A percentile compares a stretch with the other conserved stretches of the same genome.
Conservation (phyloP, 176 grass and related monocot genomes). For the Alloteropsis semialata region DNA sequence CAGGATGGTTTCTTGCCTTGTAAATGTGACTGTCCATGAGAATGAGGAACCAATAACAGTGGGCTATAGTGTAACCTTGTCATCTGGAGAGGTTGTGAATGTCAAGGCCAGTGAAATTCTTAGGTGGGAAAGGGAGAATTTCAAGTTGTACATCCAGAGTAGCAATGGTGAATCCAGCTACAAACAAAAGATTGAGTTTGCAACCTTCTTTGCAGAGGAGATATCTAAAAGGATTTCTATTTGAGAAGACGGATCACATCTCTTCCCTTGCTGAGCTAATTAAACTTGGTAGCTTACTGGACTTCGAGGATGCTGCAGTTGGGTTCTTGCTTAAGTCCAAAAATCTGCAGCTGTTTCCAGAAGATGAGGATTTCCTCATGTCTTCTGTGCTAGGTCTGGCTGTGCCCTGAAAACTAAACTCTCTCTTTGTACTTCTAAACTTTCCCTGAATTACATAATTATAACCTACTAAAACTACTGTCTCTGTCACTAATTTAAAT, state of each 20-base stretch:
- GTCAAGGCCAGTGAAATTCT: constrained; percentile 36
- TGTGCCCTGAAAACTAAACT: constrained; percentile 38
- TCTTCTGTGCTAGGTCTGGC: constrained; percentile 32
- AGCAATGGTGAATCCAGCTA: background rate
- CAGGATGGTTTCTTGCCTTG: constrained; percentile 28
- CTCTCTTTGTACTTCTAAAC: background rate
- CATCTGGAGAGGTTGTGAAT: constrained; percentile 14
- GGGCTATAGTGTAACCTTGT: constrained; percentile 40
- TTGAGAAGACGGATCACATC: constrained; percentile 39
- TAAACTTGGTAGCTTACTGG: constrained; percentile 38
- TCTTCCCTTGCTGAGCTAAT: constrained; percentile 46
- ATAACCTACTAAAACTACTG: background rate
- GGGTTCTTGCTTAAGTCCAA: no score
- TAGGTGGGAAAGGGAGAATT: constrained; percentile 55
- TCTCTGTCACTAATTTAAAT: background rate
- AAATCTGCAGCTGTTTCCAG: no score
- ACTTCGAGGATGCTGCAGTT: constrained; percentile 30
- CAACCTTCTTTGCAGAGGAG: constrained; percentile 48
- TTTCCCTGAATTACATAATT: background rate
- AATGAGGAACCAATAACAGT: constrained; percentile 30
- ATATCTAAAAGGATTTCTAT: constrained; percentile 60
- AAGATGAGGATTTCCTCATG: constrained; percentile 57
- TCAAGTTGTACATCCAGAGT: constrained; percentile 31
- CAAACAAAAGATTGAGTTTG: constrained; percentile 42
- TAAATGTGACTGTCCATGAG: constrained; percentile 42